Evolutionary conservation across 139 green algal genomes (phyloP).

Genomic region (Marvania coccoides): DNA sequence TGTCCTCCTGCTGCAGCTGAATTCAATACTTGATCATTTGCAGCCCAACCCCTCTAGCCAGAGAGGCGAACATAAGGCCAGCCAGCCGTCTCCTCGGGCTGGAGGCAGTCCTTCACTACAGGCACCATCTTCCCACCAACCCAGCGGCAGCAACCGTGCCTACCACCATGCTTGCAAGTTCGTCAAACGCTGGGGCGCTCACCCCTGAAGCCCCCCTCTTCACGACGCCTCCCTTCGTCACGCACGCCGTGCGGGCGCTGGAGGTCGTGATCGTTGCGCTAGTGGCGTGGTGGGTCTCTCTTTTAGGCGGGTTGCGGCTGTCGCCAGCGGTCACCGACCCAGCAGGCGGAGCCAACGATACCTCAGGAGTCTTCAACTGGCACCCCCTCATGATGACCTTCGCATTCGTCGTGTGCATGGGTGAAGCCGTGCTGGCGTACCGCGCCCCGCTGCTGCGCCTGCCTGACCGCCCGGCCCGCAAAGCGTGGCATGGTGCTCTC

Average conservation of each 20-base stretch:
- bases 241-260: neutral
- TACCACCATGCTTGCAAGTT: no score
- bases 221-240: neutral
- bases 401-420: slow-evolving; percentile 62
- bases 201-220: no score
- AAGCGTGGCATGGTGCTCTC: slow-evolving; percentile 44
- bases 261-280: neutral
- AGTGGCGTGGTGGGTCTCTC: slow-evolving; percentile 10
- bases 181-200: no score
- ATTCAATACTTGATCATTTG: no score
- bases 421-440: slow-evolving; percentile 63
- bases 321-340: neutral
- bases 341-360: slow-evolving; percentile 29
- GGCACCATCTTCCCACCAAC: no score
- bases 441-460: slow-evolving; percentile 19
- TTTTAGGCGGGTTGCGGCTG: slow-evolving; percentile 16
- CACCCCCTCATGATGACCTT: slow-evolving; percentile 65
- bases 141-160: no score
- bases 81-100: no score
- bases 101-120: no score
- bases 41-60: no score
- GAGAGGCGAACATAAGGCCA: no score
- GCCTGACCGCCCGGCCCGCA: slow-evolving; percentile 29
- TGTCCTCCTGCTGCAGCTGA: no score
- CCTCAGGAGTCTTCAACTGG: slow-evolving; percentile 66